Conservation (phyloP, 441 rosid species). For the Daphne laureola region DNA sequence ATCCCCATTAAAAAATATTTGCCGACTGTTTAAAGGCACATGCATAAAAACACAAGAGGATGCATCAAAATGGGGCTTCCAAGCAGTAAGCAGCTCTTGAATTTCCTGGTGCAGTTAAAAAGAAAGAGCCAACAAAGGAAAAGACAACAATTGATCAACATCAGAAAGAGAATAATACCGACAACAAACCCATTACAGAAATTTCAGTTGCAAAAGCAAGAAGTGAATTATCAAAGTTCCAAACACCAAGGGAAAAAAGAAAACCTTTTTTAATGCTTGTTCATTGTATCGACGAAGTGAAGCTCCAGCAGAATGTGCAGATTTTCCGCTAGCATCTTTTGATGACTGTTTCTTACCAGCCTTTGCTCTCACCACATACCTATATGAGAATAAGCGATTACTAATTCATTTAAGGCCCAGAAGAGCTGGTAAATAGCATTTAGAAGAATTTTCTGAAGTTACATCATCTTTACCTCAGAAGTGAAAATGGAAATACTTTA, state of each 20-base stretch:
- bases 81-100: slow-evolving; percentile 74
- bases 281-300: slow-evolving; percentile 94
- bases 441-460: not conserved
- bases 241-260: not conserved
- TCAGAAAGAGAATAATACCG: not conserved
- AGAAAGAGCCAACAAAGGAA: slow-evolving; percentile 7
- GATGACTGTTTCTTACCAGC: slow-evolving; percentile 96
- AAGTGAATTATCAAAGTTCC: no score
- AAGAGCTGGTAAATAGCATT: not conserved
- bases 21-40: slow-evolving; percentile 84
- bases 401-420: slow-evolving; percentile 1
- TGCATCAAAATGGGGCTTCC: slow-evolving; percentile 92
- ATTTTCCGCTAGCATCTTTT: slow-evolving; percentile 80
- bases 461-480: slow-evolving; percentile 3
- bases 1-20: slow-evolving; percentile 61
- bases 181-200: not conserved
- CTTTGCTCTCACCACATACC: slow-evolving; percentile 96
- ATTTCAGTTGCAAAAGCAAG: not conserved
- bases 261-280: slow-evolving; percentile 88
- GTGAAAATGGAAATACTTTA: not conserved
- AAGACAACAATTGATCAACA: slow-evolving; percentile 6
- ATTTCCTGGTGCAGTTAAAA: slow-evolving; percentile 50
- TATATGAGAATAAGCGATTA: slow-evolving; percentile 22
- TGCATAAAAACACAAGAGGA: slow-evolving; percentile 60
- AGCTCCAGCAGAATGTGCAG: slow-evolving; percentile 94